Evolutionary conservation across 2,329 filamentous ascomycete species (phyloP).

Genomic region (Cytospora paraplurivora): DNA sequence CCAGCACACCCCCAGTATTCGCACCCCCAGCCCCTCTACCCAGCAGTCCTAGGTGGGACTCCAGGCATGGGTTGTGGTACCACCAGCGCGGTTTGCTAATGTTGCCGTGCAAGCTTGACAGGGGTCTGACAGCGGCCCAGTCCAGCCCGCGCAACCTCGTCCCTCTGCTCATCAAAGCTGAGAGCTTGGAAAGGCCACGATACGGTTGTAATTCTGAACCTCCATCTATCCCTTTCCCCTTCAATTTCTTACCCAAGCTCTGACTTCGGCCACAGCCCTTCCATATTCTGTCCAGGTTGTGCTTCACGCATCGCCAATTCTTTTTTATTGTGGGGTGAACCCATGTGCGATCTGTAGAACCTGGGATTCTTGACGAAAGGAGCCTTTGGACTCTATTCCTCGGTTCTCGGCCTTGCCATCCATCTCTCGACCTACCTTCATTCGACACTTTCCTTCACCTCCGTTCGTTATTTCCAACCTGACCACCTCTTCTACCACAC

Average conservation of each 20-base stretch:
- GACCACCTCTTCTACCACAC: background rate
- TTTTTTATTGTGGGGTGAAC: conserved; percentile 9
- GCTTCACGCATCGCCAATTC: conserved; percentile 1
- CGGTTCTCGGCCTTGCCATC: conserved; percentile 2
- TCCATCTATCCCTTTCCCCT: conserved; percentile 24
- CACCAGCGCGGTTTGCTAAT: conserved; percentile 6
- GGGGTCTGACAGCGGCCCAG: conserved; percentile 3
- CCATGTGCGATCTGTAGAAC: conserved; percentile 20
- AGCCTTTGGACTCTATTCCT: conserved; percentile 9
- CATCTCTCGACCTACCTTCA: conserved; percentile 4
- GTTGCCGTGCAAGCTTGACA: background rate
- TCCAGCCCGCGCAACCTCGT: background rate
- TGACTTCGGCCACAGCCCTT: conserved; percentile 22
- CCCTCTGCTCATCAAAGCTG: conserved; percentile 15
- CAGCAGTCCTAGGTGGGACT: background rate
- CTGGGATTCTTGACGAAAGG: conserved; percentile 21
- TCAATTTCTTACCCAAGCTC: conserved; percentile 14
- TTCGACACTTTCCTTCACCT: conserved; percentile 25
- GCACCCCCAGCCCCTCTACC: background rate
- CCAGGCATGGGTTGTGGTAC: conserved; percentile 3
- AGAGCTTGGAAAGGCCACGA: conserved; percentile 27
- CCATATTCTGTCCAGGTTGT: conserved; percentile 13
- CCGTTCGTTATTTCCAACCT: conserved; percentile 8
- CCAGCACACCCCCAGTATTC: background rate
- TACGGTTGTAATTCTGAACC: conserved; percentile 18